phyloP scores from a whole-genome alignment of 768 basidiomycete genomes.

The Collybiopsis confluens region DNA sequence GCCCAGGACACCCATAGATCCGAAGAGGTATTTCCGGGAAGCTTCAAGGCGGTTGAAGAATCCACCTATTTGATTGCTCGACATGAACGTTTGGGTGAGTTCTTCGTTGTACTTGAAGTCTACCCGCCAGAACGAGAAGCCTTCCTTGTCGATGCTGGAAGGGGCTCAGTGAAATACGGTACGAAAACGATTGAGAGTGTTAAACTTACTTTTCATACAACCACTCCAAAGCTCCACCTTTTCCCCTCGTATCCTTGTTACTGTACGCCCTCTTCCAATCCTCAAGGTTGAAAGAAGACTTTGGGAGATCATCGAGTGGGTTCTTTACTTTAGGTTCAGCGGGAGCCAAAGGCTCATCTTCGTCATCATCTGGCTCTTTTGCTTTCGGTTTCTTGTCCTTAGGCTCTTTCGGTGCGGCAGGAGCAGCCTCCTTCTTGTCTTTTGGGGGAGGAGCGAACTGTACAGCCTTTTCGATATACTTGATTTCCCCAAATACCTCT shows the following conservation, averaged over 20 bases:
- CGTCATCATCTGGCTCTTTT: slow-evolving; percentile 62
- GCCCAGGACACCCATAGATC: slow-evolving; percentile 89
- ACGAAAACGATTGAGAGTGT: no score
- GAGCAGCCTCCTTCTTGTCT: slow-evolving; percentile 59
- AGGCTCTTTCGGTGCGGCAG: slow-evolving; percentile 34
- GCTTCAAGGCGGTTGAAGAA: slow-evolving; percentile 99
- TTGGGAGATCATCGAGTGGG: slow-evolving; percentile 89
- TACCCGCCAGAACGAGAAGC: slow-evolving; percentile 88
- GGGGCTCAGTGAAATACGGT: no score
- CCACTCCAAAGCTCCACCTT: slow-evolving; percentile 86
- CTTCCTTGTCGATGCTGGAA: slow-evolving; percentile 80
- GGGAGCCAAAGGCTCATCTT: slow-evolving; percentile 69
- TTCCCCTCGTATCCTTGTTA: slow-evolving; percentile 92
- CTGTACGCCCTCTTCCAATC: slow-evolving; percentile 99
- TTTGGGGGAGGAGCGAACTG: slow-evolving; percentile 75
- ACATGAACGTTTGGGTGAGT: slow-evolving; percentile 92
- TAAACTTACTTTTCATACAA: slow-evolving; percentile 89
- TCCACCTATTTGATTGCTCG: slow-evolving; percentile 87
- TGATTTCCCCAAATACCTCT: slow-evolving; percentile 55
- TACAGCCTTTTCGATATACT: slow-evolving; percentile 64
- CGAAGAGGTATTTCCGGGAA: slow-evolving; percentile 95
- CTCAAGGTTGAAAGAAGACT: slow-evolving; percentile 83
- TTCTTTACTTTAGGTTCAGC: slow-evolving; percentile 91
- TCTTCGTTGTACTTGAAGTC: slow-evolving; percentile 98
- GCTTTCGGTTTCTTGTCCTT: slow-evolving; percentile 45